Conservation (phyloP, 192 early-diverging fungal genomes). For the Allomyces javanicus region DNA sequence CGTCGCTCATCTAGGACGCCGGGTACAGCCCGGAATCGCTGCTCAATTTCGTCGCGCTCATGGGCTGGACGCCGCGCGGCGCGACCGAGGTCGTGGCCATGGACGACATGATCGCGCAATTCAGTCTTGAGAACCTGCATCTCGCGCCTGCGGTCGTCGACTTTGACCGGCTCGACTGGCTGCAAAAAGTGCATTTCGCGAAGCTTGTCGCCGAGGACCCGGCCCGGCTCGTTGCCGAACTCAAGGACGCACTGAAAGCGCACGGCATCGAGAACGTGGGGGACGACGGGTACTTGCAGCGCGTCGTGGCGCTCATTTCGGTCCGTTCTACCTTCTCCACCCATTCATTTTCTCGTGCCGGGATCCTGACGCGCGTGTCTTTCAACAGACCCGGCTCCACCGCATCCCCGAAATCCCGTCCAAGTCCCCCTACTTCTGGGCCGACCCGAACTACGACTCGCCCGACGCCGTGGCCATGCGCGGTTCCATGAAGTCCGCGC, state of each 20-base stretch:
- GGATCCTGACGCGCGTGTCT: not conserved
- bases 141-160: not conserved
- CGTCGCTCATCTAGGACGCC: conserved; percentile 17
- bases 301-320: not conserved
- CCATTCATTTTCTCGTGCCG: not conserved
- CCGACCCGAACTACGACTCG: not conserved
- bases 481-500: not conserved
- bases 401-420: not conserved
- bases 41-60: conserved; percentile 66
- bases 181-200: not conserved
- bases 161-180: not conserved
- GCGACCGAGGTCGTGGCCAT: conserved; percentile 45
- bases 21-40: conserved; percentile 72
- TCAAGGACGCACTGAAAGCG: not conserved
- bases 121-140: not conserved
- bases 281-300: not conserved
- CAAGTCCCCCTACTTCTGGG: not conserved
- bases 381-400: not conserved
- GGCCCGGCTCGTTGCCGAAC: not conserved
- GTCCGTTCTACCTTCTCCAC: not conserved
- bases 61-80: conserved; percentile 53
- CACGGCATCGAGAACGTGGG: no score
- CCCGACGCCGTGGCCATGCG: not conserved
- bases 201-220: not conserved
- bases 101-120: conserved; percentile 10